Percentiles rank a stretch among this genome's conserved stretches.
Evolutionary conservation across 257 asterid genomes (phyloP).

Genomic region (Mentha longifolia): DNA sequence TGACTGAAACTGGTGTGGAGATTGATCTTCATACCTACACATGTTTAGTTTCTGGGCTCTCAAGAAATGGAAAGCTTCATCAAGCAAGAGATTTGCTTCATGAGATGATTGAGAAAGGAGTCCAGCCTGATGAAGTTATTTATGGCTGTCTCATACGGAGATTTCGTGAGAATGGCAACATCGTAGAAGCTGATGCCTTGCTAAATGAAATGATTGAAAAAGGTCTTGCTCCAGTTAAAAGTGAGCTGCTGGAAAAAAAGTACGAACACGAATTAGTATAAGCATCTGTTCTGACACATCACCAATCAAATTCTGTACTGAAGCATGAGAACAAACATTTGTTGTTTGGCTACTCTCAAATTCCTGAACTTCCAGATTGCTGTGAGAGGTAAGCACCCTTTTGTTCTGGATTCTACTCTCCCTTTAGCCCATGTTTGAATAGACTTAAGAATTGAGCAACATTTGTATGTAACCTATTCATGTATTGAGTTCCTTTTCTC

Average conservation of each 20-base stretch:
- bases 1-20: constrained; percentile 62
- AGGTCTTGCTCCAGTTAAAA: constrained; percentile 45
- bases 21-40: constrained; percentile 84
- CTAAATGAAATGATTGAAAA: constrained; percentile 67
- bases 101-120: constrained; percentile 79
- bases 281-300: constrained; percentile 31
- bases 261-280: constrained; percentile 35
- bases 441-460: neutral
- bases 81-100: constrained; percentile 64
- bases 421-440: constrained; percentile 16
- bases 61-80: constrained; percentile 60
- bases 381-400: constrained; percentile 29
- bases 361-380: constrained; percentile 31
- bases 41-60: constrained; percentile 76
- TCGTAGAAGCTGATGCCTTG: constrained; percentile 64
- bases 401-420: constrained; percentile 9
- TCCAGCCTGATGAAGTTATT: constrained; percentile 74
- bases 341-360: constrained; percentile 23
- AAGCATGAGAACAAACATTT: constrained; percentile 23
- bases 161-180: constrained; percentile 62
- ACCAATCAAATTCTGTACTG: constrained; percentile 16
- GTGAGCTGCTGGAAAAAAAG: constrained; percentile 42
- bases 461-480: constrained; percentile 1
- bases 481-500: neutral
- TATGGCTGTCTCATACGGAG: constrained; percentile 73